Percentiles rank a stretch among this genome's conserved stretches.
These are phyloP conservation scores for Strobilomyces echinocephalus DNA, from an alignment of 768 basidiomycete genomes.

Conservation along the genomic window DNA sequence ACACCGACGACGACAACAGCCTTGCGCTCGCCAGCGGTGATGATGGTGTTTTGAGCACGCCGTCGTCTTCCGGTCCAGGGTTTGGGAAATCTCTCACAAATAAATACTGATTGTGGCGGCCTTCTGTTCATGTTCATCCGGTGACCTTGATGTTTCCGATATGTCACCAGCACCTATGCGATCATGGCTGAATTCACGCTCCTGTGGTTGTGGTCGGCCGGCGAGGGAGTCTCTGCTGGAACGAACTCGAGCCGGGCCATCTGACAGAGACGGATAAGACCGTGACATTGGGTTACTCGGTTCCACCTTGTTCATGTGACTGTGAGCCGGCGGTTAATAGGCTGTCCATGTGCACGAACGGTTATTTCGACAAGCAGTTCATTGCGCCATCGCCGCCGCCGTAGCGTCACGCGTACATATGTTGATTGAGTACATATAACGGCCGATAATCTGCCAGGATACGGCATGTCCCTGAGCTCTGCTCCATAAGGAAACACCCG, in stretches of 20 bases:
- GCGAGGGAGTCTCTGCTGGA: background rate
- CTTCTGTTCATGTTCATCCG: background rate
- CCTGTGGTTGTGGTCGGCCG: background rate
- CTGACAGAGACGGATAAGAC: background rate
- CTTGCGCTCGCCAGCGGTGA: constrained; percentile 5
- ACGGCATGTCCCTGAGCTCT: constrained; percentile 22
- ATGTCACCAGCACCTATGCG: background rate
- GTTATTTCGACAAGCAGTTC: background rate
- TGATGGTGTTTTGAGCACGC: constrained; percentile 2
- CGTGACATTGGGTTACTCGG: background rate
- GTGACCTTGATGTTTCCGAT: background rate
- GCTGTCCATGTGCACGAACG: background rate
- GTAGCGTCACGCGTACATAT: background rate
- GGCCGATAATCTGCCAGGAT: constrained; percentile 25
- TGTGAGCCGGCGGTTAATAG: background rate
- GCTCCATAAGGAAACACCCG: constrained; percentile 25
- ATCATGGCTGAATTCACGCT: background rate
- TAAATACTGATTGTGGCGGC: constrained; percentile 9
- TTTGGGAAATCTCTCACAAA: constrained; percentile 12
- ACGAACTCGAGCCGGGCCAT: background rate
- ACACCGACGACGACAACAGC: background rate
- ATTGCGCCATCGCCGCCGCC: constrained; percentile 8
- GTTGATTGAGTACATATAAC: constrained; percentile 22
- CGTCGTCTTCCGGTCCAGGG: background rate
- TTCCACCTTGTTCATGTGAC: background rate